phyloP scores from a whole-genome alignment of 2,329 filamentous ascomycete species.

The Ceratocystis harringtonii region DNA sequence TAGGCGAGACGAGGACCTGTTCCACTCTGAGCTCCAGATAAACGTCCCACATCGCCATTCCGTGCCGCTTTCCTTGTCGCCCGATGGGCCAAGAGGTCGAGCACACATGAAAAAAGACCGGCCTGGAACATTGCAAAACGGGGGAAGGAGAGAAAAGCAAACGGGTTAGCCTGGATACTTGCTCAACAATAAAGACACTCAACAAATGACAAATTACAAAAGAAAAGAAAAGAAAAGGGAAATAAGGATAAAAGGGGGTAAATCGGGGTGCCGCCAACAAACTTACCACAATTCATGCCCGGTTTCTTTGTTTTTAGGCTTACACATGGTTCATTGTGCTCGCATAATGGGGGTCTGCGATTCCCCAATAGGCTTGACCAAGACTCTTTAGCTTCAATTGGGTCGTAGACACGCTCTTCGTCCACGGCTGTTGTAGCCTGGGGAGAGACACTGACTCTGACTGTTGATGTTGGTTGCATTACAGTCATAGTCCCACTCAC shows the following conservation, averaged over 20 bases:
- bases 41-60: slow-evolving; percentile 84
- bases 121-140: slow-evolving; percentile 25
- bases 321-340: slow-evolving; percentile 79
- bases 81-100: slow-evolving; percentile 68
- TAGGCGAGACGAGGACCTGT: slow-evolving; percentile 14
- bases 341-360: slow-evolving; percentile 60
- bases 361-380: slow-evolving; percentile 77
- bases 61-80: slow-evolving; percentile 67
- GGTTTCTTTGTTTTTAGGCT: slow-evolving; percentile 75
- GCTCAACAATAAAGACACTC: too few relatives aligned
- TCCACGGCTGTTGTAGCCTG: not conserved
- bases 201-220: too few relatives aligned
- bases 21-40: slow-evolving; percentile 52
- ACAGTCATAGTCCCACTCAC: not conserved
- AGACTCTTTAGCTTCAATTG: slow-evolving; percentile 58
- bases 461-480: not conserved
- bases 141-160: not conserved
- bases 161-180: not conserved
- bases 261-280: not conserved
- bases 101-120: slow-evolving; percentile 49
- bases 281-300: slow-evolving; percentile 60
- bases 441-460: not conserved
- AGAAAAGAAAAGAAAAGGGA: not conserved
- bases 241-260: not conserved
- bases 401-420: slow-evolving; percentile 38